Percentiles rank a stretch among this genome's conserved stretches.
These are phyloP conservation scores for cucumber (Cucumis sativus) DNA, from an alignment of 306 rosid genomes.

Conservation along the genomic window Cucumber_9930_V3 NC_026659.2:24281501-24282000, in stretches of 20 bases:
- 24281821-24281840: neutral
- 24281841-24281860: neutral
- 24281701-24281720: neutral
- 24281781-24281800: neutral
- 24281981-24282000: slow-evolving; percentile 83
- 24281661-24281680: neutral
- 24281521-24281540: neutral
- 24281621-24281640: neutral
- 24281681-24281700: slow-evolving; percentile 9
- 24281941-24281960: neutral
- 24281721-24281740: neutral
- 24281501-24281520: neutral
- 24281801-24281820: neutral
- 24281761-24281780: neutral
- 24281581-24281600: neutral
- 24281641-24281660: neutral
- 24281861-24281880: neutral
- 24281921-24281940: too few relatives aligned
- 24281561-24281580: neutral
- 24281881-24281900: too few relatives aligned
- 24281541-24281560: slow-evolving; percentile 2
- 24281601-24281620: neutral
- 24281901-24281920: too few relatives aligned
- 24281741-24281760: neutral
- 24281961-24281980: slow-evolving; percentile 74